Conservation (phyloP, 352 stramenopile species). For the Pythium volutum region DNA sequence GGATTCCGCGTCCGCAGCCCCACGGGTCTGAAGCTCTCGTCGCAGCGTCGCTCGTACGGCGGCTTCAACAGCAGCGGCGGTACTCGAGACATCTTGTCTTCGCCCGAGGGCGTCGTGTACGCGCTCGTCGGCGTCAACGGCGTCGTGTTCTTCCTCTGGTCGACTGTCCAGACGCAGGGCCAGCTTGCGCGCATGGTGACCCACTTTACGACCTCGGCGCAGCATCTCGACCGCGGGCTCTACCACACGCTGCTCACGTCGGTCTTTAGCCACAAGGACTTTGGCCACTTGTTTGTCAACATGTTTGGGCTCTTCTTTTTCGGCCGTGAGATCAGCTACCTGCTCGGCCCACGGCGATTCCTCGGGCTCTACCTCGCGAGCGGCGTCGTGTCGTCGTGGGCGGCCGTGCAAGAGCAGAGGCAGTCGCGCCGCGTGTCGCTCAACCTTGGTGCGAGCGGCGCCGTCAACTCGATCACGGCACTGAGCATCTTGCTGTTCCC, state of each 20-base stretch:
- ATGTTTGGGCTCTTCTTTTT: constrained; percentile 80
- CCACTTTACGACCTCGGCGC: constrained; percentile 71
- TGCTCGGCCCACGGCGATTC: constrained; percentile 57
- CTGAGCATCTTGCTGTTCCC: constrained; percentile 64
- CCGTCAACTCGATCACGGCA: constrained; percentile 69
- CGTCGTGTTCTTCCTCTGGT: constrained; percentile 55
- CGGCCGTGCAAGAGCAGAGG: constrained; percentile 55
- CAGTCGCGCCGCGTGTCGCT: constrained; percentile 33
- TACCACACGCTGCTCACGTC: constrained; percentile 76
- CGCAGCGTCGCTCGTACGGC: constrained; percentile 1
- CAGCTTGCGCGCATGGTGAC: constrained; percentile 52
- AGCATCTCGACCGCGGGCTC: constrained; percentile 46
- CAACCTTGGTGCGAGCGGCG: constrained; percentile 70
- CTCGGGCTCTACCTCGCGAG: constrained; percentile 65
- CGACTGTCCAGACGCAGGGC: constrained; percentile 38
- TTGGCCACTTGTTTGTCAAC: constrained; percentile 60
- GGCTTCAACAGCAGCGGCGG: constrained; percentile 1
- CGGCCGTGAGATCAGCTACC: constrained; percentile 52
- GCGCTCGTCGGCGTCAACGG: constrained; percentile 57
- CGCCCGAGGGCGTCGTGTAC: constrained; percentile 40
- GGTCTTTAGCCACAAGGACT: constrained; percentile 64
- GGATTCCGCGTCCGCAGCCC: neutral
- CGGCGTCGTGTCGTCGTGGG: constrained; percentile 61
- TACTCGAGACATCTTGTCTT: constrained; percentile 15
- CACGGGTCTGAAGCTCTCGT: neutral